Base-by-base conservation (phyloP, 73 alveolate genomes). In the Uronychia binucleata region DNA sequence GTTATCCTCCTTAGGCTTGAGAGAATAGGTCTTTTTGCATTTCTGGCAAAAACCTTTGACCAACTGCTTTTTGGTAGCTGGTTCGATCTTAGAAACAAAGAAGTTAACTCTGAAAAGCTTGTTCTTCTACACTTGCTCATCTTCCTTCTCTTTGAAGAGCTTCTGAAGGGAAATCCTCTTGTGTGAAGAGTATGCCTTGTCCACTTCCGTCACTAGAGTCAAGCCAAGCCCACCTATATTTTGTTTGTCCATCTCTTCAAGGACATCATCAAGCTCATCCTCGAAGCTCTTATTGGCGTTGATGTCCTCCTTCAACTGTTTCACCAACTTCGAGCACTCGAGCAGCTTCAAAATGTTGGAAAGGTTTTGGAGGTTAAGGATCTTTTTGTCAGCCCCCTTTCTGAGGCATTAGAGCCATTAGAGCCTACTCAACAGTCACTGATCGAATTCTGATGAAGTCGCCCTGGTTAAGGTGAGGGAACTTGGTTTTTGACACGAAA, bases 261-360 rank as follows among this genome's bases (percentile, higher is more conserved):
- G 86, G 60, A 67, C 58, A 28, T 79, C 83, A 28, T 35, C 82
- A 31, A 79, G 13, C 78, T 78, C 88, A 60, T 83, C 84, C 57
- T 79, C 81, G n/a, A 33, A 35, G 8, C 30, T 13, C n/a, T 33
- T 34, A 28, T 74, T 78, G 58, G 31, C 79, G 28, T 58, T 25
- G 25, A 82, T 79, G 60, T 83, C 75, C 27, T 78, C 81, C 25
- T 33, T 19, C 32, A 88, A 26, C 19, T 83, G 84, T 78, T 86
- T 78, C 25, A 88, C 85, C 31, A 89, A 77, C 83, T 89, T 89
- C 33, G 92, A 89, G 81, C 77, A n/a, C 58, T 84, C 35, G 85
- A 78, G 27, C 85, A 89, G 78, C 74, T 83, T 82, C 76, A 89
- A 27, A 75, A 89, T 89, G 92, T 89, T 89, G 30, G 95, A 89